A percentile compares a stretch with the other conserved stretches of the same genome.
Conservation (phyloP, 495 filamentous ascomycete genomes). For the Lasiosphaeria miniovina region DNA sequence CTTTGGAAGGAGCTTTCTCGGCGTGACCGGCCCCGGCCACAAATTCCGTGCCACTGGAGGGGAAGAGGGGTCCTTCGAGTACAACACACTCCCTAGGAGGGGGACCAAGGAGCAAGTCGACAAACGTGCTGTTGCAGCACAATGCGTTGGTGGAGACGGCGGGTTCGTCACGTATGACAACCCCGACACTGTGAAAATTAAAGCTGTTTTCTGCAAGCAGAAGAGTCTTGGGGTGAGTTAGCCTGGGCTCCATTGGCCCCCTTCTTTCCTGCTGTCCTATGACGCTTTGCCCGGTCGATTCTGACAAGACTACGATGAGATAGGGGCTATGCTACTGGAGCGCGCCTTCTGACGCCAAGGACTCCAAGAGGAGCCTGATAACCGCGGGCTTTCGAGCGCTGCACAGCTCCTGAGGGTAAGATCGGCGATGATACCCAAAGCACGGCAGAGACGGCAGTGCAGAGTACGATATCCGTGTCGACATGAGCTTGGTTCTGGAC, state of each 20-base stretch:
- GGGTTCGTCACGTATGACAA: conserved; percentile 89
- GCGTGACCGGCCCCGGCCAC: conserved; percentile 61
- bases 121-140: conserved; percentile 62
- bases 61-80: conserved; percentile 81
- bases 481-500: not conserved
- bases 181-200: conserved; percentile 76
- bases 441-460: not conserved
- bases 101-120: conserved; percentile 70
- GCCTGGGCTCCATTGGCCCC: not conserved
- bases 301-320: not conserved
- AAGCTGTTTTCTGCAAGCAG: conserved; percentile 76
- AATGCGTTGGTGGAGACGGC: conserved; percentile 75
- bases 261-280: not conserved
- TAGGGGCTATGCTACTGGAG: conserved; percentile 89
- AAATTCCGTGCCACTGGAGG: conserved; percentile 62
- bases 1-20: conserved; percentile 79
- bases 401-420: conserved; percentile 48
- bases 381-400: conserved; percentile 70
- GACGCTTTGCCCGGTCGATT: conserved; percentile 4
- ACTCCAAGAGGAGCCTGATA: conserved; percentile 65
- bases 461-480: not conserved
- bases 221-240: conserved; percentile 62
- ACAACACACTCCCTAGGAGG: conserved; percentile 69
- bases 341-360: conserved; percentile 72
- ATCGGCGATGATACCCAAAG: conserved; percentile 4